A percentile compares a stretch with the other conserved stretches of the same genome.
Evolutionary conservation across 1,284 basidiomycete genomes (phyloP).

Genomic region (Coniferiporia weirii): DNA sequence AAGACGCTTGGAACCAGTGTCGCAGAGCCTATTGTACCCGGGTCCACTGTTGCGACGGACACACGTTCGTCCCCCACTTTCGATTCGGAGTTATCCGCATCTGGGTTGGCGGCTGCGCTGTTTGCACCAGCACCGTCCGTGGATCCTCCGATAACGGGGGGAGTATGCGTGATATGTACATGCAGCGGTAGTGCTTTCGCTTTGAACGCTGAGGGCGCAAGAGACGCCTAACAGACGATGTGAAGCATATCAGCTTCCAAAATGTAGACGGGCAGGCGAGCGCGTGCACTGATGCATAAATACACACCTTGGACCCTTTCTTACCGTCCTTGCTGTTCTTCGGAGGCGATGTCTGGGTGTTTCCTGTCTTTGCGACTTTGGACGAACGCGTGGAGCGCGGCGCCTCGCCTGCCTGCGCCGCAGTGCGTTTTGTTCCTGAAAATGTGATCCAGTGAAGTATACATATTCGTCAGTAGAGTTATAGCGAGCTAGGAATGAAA

Average conservation of each 20-base stretch:
- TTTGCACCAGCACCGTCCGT: not conserved
- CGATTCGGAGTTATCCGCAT: not conserved
- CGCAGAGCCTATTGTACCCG: conserved; percentile 55
- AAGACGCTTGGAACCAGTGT: conserved; percentile 56
- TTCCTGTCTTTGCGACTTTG: conserved; percentile 45
- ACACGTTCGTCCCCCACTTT: conserved; percentile 25
- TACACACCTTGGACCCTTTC: conserved; percentile 38
- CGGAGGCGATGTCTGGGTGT: conserved; percentile 15
- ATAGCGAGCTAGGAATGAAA: not conserved
- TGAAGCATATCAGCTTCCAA: not conserved
- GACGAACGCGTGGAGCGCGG: conserved; percentile 37
- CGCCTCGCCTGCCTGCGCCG: conserved; percentile 25
- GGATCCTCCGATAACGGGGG: conserved; percentile 36
- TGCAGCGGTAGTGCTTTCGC: conserved; percentile 62
- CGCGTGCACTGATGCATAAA: not conserved
- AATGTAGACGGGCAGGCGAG: conserved; percentile 24
- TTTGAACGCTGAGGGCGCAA: conserved; percentile 53
- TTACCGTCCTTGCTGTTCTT: conserved; percentile 27
- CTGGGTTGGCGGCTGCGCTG: conserved; percentile 28
- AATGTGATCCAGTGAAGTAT: not conserved
- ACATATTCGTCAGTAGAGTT: not conserved
- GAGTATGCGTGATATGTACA: conserved; percentile 62
- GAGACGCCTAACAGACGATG: conserved; percentile 31
- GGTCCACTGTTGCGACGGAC: conserved; percentile 40
- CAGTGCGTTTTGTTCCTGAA: conserved; percentile 17